These are phyloP conservation scores for Actinomortierella ambigua DNA, from an alignment of 371 early-diverging fungal genomes.

Conservation along the genomic window DNA sequence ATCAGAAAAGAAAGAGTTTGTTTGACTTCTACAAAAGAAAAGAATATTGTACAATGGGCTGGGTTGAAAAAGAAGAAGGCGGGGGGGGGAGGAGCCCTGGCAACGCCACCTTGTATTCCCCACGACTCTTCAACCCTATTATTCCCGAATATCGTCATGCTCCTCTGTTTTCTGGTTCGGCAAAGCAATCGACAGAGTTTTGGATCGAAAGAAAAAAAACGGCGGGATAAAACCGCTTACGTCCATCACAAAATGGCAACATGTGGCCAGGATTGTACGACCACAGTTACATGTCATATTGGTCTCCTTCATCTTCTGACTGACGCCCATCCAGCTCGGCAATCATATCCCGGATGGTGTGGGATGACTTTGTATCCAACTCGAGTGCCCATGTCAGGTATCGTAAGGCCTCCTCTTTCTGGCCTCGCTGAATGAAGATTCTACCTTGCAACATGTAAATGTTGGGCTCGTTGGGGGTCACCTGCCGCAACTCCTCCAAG, in stretches of 20 bases:
- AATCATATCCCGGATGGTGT: constrained; percentile 57
- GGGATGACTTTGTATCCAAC: constrained; percentile 54
- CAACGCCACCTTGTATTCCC: too few relatives aligned
- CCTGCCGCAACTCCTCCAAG: constrained; percentile 52
- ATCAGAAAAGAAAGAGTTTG: too few relatives aligned
- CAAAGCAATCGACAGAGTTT: too few relatives aligned
- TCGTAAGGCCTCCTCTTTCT: constrained; percentile 57
- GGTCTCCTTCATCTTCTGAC: constrained; percentile 14
- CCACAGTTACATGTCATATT: constrained; percentile 11
- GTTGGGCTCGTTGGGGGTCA: constrained; percentile 62
- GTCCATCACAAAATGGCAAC: neutral
- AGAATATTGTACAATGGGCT: too few relatives aligned
- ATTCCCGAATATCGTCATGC: too few relatives aligned
- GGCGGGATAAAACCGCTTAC: too few relatives aligned
- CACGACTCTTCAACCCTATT: too few relatives aligned
- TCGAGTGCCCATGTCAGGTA: constrained; percentile 68
- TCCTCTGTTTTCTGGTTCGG: too few relatives aligned
- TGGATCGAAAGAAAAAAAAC: too few relatives aligned
- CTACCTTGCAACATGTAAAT: constrained; percentile 73
- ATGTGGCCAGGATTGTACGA: neutral
- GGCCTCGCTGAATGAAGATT: constrained; percentile 59
- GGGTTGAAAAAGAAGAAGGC: too few relatives aligned
- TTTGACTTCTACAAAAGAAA: too few relatives aligned
- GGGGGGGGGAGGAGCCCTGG: too few relatives aligned
- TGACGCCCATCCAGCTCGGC: constrained; percentile 47